These are phyloP conservation scores for Mortierella polycephala DNA, from an alignment of 371 early-diverging fungal species.

Conservation along the genomic window DNA sequence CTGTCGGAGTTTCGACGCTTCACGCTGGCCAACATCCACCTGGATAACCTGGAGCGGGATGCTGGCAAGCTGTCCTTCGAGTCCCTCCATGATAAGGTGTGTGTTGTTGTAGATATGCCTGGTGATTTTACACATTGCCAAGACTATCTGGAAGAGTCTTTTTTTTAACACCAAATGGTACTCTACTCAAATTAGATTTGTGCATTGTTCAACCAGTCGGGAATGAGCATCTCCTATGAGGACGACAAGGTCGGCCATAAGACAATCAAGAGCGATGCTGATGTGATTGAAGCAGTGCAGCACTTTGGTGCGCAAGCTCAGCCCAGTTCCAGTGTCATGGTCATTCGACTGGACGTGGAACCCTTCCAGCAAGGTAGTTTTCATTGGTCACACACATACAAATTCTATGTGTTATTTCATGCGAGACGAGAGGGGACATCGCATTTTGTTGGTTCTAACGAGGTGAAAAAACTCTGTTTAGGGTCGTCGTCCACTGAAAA, in stretches of 20 bases:
- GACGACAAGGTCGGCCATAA: conserved; percentile 25
- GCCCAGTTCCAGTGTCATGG: conserved; percentile 28
- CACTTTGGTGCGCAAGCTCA: conserved; percentile 23
- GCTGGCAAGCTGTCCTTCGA: conserved; percentile 26
- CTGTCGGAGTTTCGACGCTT: conserved; percentile 42
- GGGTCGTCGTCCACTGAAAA: neutral
- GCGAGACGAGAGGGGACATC: too few relatives aligned
- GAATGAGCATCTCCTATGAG: conserved; percentile 29
- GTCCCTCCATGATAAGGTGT: conserved; percentile 30
- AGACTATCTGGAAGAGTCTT: neutral
- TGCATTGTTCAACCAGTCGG: conserved; percentile 28
- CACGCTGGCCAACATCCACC: conserved; percentile 38
- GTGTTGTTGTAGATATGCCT: neutral
- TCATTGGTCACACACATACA: neutral
- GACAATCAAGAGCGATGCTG: conserved; percentile 25
- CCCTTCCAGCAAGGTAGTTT: conserved; percentile 18
- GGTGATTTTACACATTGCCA: neutral
- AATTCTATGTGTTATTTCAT: conserved; percentile 5
- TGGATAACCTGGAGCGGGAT: conserved; percentile 27
- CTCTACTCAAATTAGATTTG: conserved; percentile 18
- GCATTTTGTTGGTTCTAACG: too few relatives aligned
- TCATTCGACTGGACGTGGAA: conserved; percentile 46
- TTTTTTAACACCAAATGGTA: neutral
- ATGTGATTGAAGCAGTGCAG: conserved; percentile 32
- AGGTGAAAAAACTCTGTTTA: neutral